phyloP scores from a whole-genome alignment of 2,329 filamentous ascomycete species.

The Apiospora koreana region DNA sequence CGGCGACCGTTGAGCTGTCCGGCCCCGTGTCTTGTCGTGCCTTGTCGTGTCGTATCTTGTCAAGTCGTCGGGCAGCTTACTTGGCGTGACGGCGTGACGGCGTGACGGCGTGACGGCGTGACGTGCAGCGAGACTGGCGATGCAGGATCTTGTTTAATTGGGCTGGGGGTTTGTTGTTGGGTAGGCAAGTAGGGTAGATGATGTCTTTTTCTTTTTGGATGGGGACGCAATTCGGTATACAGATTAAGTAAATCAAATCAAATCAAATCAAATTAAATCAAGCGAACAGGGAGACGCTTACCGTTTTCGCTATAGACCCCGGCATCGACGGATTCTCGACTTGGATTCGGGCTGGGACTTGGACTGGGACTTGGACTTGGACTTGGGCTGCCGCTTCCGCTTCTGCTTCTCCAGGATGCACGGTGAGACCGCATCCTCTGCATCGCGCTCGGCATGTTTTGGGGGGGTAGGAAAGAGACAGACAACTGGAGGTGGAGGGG shows the following conservation, averaged over 20 bases:
- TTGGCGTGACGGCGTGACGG: not conserved
- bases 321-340: not conserved
- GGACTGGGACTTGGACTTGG: not conserved
- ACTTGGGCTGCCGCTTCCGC: not conserved
- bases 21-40: not conserved
- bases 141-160: conserved; percentile 2
- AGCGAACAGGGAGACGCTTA: not conserved
- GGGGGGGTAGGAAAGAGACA: not conserved
- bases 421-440: not conserved
- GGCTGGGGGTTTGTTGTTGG: too few species aligned
- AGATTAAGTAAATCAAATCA: conserved; percentile 3
- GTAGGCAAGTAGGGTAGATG: not conserved
- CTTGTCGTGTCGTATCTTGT: not conserved
- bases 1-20: not conserved
- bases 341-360: too few species aligned
- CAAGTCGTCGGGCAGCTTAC: not conserved
- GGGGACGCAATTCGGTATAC: not conserved
- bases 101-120: too few species aligned
- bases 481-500: too few species aligned
- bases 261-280: not conserved
- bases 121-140: not conserved
- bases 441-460: not conserved
- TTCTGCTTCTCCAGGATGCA: not conserved
- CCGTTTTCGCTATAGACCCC: not conserved
- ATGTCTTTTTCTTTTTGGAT: not conserved